phyloP scores from a whole-genome alignment of 768 basidiomycete genomes.

The Amanita phalloides region DNA sequence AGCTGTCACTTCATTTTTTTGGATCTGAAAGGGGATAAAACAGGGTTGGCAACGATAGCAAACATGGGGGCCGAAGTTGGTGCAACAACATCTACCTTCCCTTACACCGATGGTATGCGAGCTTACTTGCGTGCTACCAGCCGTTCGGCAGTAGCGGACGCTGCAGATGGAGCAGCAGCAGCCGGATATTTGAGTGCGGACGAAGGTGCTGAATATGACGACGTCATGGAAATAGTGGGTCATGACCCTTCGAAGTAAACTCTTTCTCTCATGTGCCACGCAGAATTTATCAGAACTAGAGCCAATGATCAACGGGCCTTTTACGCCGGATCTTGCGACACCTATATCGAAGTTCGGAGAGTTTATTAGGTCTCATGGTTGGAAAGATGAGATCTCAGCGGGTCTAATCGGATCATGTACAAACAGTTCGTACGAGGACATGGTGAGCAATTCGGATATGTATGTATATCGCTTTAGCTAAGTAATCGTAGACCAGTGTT shows the following conservation, averaged over 20 bases:
- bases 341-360: conserved; percentile 82
- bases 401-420: conserved; percentile 97
- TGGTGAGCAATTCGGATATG: conserved; percentile 36
- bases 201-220: conserved; percentile 85
- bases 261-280: conserved; percentile 3
- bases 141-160: conserved; percentile 72
- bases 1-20: background rate
- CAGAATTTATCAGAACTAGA: conserved; percentile 86
- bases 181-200: conserved; percentile 77
- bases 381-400: conserved; percentile 91
- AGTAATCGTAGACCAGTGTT: conserved; percentile 61
- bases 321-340: conserved; percentile 94
- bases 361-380: conserved; percentile 76
- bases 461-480: conserved; percentile 4
- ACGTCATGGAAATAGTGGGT: conserved; percentile 81
- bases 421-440: conserved; percentile 95
- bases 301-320: conserved; percentile 92
- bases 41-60: conserved; percentile 87
- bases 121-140: conserved; percentile 86
- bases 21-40: background rate
- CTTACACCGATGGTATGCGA: conserved; percentile 86
- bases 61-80: conserved; percentile 99
- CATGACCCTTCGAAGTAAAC: conserved; percentile 14
- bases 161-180: conserved; percentile 76
- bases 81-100: conserved; percentile 98